Base-by-base conservation (phyloP, 257 asterid genomes). In the Solanum bulbocastanum region DNA sequence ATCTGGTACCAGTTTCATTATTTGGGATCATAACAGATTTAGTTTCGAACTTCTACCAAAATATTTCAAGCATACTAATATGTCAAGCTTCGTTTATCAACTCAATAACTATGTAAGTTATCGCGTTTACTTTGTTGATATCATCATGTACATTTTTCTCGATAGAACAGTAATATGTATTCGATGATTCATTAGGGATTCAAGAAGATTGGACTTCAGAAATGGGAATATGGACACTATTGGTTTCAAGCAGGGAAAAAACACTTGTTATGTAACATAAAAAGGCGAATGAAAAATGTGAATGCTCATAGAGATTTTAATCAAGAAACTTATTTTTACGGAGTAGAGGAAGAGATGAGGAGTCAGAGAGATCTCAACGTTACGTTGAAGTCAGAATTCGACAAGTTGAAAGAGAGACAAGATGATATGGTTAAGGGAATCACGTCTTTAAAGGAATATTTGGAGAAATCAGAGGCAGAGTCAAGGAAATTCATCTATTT, bases 51-150 rank as follows among this genome's bases (percentile, higher is more conserved):
- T 94, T 83, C 91, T 94, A 2, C 95, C 95, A 23, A 76, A 40
- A 52, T 89, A 90, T 69, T 95, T 94, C 74, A 95, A 86, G 87
- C 96, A 93, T 86, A 89, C 76, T 89, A 93, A 92, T 46, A 90
- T 95, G 65, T 90, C 98, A 0, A 93, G 95, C 91, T 95, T 94
- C 66, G 81, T 92, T 52, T 93, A 92, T 88, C 98, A 95, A 27
- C 98, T 95, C 88, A 93, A 93, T 87, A 93, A 91, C 91, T 95
- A 95, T 83, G 98, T 93, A 88, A 6, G 94, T 74, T 32, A 62
- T 9, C 16, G 1, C 23, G 30, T 75, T 62, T 58, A 56, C 27
- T 60, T 74, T 33, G 39, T 79, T 58, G 65, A 71, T 16, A 42
- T 84, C 14, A 83, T 5, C 6, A 35, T 3, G 25, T 62, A 18